Evolutionary conservation across 805 yeast genomes (phyloP), one percentile per base, ranked within the genome.

Genomic region (Suhomyces prunicola): DNA sequence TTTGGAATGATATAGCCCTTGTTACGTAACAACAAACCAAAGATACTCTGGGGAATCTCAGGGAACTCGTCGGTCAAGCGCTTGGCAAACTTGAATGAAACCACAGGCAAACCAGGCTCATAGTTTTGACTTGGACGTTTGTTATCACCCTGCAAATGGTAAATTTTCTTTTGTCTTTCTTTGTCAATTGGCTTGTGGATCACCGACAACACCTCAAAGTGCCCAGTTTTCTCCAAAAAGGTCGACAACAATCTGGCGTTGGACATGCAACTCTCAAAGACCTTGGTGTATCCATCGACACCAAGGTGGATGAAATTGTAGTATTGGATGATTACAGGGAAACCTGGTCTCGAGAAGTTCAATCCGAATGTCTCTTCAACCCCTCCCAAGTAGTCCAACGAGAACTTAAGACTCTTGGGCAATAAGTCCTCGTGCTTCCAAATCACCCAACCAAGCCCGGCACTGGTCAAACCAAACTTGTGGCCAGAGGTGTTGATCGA

Each of bases 401-500:
- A 85, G 72, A 91, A 91, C 61, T 86, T 80, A 57, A 91, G 77
- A 56, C 82, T 83, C 53, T 84, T 77, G 23, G 97, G 94, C 57
- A 91, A 76, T 63, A 78, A 79, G 41, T 72, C 60, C 44, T 77
- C 74, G 65, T 84, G 84, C 66, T 85, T 83, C 90, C 96, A 92
- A 51, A 91, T 71, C 56, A 91, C 84, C 97, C 97, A 91, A 50
- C 97, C 97, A 50, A 89, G 78, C 44, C 97, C 97, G 9, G 93
- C 96, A 24, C 96, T 83, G 29, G 92, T 87, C 48, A 91, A 76
- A 35, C 97, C 97, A 71, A 88, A 91, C 72, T 91, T 91, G 74
- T 91, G 97, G 54, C 97, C 97, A 1, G 96, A 88, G 9, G 96
- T 82, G 74, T 90, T 92, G 72, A 91, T 90, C 29, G 92, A 85